Percentiles rank a stretch among this genome's conserved stretches.
Evolutionary conservation across 2,329 filamentous ascomycete species (phyloP).

Genomic region (Penicillium sp.): DNA sequence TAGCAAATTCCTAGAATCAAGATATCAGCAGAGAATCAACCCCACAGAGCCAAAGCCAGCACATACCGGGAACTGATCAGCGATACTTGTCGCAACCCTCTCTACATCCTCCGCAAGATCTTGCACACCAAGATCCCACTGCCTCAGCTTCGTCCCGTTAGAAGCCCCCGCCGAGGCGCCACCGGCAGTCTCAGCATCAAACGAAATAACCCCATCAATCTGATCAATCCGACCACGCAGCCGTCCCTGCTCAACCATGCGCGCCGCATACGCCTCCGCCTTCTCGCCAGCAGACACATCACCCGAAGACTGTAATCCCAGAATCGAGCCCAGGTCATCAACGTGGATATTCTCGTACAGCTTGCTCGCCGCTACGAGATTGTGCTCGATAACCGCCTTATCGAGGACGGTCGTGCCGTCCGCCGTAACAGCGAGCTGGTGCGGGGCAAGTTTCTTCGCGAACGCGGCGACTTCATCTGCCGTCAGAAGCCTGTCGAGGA

Average conservation of each 20-base stretch:
- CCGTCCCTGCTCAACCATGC: slow-evolving; percentile 92
- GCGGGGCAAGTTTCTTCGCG: slow-evolving; percentile 66
- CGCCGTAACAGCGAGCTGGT: slow-evolving; percentile 80
- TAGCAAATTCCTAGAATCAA: slow-evolving; percentile 26
- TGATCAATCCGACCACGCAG: slow-evolving; percentile 86
- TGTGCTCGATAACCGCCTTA: slow-evolving; percentile 92
- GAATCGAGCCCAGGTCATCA: slow-evolving; percentile 63
- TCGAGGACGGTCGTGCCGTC: slow-evolving; percentile 89
- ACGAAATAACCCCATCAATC: slow-evolving; percentile 78
- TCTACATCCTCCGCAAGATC: slow-evolving; percentile 82
- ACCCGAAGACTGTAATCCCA: slow-evolving; percentile 57
- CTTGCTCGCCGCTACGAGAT: slow-evolving; percentile 73
- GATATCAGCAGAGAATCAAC: slow-evolving; percentile 2
- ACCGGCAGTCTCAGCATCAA: slow-evolving; percentile 62
- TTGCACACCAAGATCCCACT: slow-evolving; percentile 85
- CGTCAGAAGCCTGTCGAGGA: slow-evolving; percentile 73
- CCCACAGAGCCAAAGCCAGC: not conserved
- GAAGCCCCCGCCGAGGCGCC: slow-evolving; percentile 44
- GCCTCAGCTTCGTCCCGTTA: slow-evolving; percentile 61
- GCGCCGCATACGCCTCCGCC: slow-evolving; percentile 82
- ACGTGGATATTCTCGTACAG: slow-evolving; percentile 70
- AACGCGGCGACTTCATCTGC: slow-evolving; percentile 80
- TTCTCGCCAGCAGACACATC: slow-evolving; percentile 52
- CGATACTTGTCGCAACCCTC: slow-evolving; percentile 69
- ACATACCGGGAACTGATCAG: slow-evolving; percentile 67